Evolutionary conservation across 352 stramenopile species (phyloP), one percentile per base, ranked within the genome.

Genomic region (Globisporangium paroecandrum): DNA sequence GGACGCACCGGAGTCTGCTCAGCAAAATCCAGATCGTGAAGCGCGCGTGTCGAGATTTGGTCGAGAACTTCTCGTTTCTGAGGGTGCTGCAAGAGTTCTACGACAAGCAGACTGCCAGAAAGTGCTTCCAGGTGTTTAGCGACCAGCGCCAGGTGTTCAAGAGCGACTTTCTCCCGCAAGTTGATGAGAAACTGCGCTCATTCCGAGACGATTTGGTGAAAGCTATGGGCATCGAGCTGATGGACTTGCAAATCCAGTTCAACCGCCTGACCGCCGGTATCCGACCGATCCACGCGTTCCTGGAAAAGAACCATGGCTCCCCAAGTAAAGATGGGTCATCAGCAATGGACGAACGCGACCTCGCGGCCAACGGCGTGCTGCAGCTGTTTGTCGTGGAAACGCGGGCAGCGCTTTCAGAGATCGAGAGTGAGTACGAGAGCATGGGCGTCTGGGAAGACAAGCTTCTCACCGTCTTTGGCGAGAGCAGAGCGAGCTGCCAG

Each of bases 41-140:
- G 62, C 79, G 81, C 47, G 81, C 82, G 1, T 93, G 82, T 47
- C 73, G 79, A 20, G 81, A 93, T 67, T 43, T 93, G 20, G 70
- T 88, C 10, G 85, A 93, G 43, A 93, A 93, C 54, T 93, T 77
- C 29, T 82, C 72, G 24, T 89, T 93, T 54, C 61, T 86, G 25
- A 69, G 82, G 25, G 78, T 76, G 3, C 49, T 93, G 6, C 73
- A 86, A 20, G 64, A 78, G 76, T 90, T 91, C 60, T 93, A 86
- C 63, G 72, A 75, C 13, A 74, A 66, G 10, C 65, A 76, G 15
- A 36, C 5, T 27, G 20, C 4, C n/a, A 32, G 18, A 20, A 59
- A 69, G 41, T 81, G 81, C 4, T 76, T 92, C 7, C 56, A 68
- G 27, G 36, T 58, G 12, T 81, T 92, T 3, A 43, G 71, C 32